Percentiles rank a stretch among this genome's conserved stretches.
phyloP scores from a whole-genome alignment of 345 rosid genomes.

The Microthlaspi erraticum region DNA sequence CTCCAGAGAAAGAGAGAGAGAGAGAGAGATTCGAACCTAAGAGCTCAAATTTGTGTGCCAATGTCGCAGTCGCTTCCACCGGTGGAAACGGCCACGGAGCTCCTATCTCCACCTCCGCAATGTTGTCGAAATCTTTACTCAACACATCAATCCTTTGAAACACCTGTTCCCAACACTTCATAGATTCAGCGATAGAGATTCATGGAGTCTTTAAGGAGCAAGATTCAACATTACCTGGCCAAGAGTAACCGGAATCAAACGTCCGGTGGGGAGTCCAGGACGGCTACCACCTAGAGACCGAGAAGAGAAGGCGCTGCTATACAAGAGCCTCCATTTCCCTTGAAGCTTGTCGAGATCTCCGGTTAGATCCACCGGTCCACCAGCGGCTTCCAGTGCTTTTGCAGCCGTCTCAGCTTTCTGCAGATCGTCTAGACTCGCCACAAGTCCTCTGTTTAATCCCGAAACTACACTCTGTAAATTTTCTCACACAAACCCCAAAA shows the following conservation, averaged over 20 bases:
- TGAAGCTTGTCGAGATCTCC: conserved; percentile 65
- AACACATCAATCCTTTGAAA: conserved; percentile 87
- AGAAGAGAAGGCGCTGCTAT: conserved; percentile 93
- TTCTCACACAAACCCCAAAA: conserved; percentile 21
- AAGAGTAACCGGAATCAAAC: conserved; percentile 87
- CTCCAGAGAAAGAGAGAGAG: neutral
- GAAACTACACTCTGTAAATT: conserved; percentile 69
- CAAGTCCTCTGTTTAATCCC: conserved; percentile 89
- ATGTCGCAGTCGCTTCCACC: conserved; percentile 71
- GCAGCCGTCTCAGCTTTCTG: conserved; percentile 71
- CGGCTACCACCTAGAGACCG: conserved; percentile 90
- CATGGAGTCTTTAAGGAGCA: too few relatives aligned
- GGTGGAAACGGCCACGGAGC: conserved; percentile 94
- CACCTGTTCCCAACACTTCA: conserved; percentile 52
- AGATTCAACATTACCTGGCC: conserved; percentile 89
- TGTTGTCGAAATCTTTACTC: conserved; percentile 89
- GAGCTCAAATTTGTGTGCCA: conserved; percentile 92
- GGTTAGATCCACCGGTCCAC: conserved; percentile 70
- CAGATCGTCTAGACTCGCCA: conserved; percentile 68
- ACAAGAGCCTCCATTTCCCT: conserved; percentile 89
- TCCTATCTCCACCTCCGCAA: conserved; percentile 83
- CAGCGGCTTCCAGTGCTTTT: conserved; percentile 73
- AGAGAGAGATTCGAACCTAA: conserved; percentile 50
- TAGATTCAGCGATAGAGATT: too few relatives aligned
- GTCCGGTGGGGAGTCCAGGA: conserved; percentile 89